These are phyloP conservation scores for Vanderwaltozyma polyspora DNA, from an alignment of 805 yeast genomes.

Conservation along the genomic window DNA sequence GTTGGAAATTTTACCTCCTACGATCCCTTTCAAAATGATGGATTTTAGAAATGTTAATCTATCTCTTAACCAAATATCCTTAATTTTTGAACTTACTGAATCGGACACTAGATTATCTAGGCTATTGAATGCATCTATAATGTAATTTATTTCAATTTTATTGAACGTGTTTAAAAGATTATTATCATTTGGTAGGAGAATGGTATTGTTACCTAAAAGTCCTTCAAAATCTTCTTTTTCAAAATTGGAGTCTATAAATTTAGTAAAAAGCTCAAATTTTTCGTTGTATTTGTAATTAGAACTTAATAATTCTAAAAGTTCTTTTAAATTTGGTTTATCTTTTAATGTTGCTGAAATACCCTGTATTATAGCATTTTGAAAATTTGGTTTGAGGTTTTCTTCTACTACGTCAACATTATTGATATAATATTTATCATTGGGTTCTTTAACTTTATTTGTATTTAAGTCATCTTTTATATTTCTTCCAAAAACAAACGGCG, in stretches of 20 bases:
- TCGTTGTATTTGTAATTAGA: conserved; percentile 1
- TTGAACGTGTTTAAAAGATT: conserved; percentile 26
- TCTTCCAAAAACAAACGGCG: conserved; percentile 1
- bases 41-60: conserved; percentile 15
- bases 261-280: conserved; percentile 2
- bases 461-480: conserved; percentile 4
- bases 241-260: neutral
- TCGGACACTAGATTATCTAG: conserved; percentile 1
- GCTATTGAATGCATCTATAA: conserved; percentile 18
- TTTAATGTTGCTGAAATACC: conserved; percentile 43
- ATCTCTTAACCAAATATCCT: conserved; percentile 14
- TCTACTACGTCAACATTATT: conserved; percentile 36
- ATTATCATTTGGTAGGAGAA: conserved; percentile 37
- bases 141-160: conserved; percentile 36
- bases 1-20: conserved; percentile 22
- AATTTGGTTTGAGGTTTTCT: conserved; percentile 44
- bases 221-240: conserved; percentile 2
- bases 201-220: conserved; percentile 29
- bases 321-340: conserved; percentile 27
- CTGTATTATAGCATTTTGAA: conserved; percentile 56
- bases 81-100: conserved; percentile 4
- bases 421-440: conserved; percentile 15
- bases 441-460: neutral
- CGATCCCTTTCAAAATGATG: conserved; percentile 31
- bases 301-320: conserved; percentile 21